Percentiles rank a stretch among this genome's conserved stretches.
Conservation (phyloP, 371 early-diverging fungal genomes). For the Nematocida sp. region DNA sequence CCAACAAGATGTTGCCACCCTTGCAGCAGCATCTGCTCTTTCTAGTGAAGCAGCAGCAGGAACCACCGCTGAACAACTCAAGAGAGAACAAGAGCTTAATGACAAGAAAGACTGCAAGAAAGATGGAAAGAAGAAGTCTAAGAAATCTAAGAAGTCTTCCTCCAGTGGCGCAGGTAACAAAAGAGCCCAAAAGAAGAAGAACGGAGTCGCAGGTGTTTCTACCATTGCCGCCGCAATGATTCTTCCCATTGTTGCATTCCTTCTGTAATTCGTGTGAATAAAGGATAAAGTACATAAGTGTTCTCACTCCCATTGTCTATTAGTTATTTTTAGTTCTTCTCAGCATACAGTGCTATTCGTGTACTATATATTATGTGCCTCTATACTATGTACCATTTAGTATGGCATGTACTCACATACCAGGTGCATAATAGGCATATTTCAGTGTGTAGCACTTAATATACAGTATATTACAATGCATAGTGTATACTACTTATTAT, state of each 20-base stretch:
- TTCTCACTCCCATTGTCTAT: not conserved
- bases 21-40: not conserved
- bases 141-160: not conserved
- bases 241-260: slow-evolving; percentile 50
- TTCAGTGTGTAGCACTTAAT: too few species aligned
- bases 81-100: slow-evolving; percentile 34
- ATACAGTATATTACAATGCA: too few species aligned
- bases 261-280: slow-evolving; percentile 46
- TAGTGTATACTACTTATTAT: too few species aligned
- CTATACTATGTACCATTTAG: too few species aligned
- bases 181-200: slow-evolving; percentile 49
- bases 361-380: too few species aligned
- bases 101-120: slow-evolving; percentile 32
- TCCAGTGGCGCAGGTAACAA: too few species aligned
- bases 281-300: slow-evolving; percentile 4
- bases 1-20: not conserved
- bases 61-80: slow-evolving; percentile 31
- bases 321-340: too few species aligned
- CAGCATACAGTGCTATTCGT: too few species aligned
- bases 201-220: slow-evolving; percentile 50
- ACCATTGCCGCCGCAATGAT: slow-evolving; percentile 27
- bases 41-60: slow-evolving; percentile 14
- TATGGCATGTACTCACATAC: too few species aligned
- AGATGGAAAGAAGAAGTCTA: not conserved
- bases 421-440: too few species aligned